phyloP scores from a whole-genome alignment of 805 yeast species.

The Starmerella kuoi region DNA sequence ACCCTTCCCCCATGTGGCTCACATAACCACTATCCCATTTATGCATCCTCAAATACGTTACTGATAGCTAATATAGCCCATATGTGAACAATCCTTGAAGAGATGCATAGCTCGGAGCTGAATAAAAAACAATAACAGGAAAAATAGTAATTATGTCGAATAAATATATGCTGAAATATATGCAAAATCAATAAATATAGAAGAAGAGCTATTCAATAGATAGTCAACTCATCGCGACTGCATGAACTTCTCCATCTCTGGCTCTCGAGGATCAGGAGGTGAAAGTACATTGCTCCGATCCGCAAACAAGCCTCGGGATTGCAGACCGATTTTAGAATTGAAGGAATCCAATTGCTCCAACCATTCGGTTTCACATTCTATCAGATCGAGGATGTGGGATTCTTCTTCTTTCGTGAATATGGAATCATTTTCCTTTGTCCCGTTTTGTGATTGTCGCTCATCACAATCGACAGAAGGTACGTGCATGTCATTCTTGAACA shows the following conservation, averaged over 20 bases:
- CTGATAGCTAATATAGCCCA: no score
- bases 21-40: no score
- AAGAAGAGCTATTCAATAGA: no score
- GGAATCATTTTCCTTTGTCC: not conserved
- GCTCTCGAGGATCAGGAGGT: not conserved
- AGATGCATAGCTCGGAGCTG: no score
- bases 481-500: not conserved
- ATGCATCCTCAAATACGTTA: no score
- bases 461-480: not conserved
- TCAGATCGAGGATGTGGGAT: not conserved
- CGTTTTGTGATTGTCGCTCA: not conserved
- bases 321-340: not conserved
- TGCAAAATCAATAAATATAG: no score
- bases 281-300: not conserved
- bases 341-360: conserved; percentile 3
- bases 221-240: not conserved
- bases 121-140: no score
- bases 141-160: no score
- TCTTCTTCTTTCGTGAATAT: conserved; percentile 1
- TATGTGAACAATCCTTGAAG: no score
- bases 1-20: no score
- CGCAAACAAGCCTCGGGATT: not conserved
- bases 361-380: conserved; percentile 3
- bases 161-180: no score
- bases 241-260: conserved; percentile 2